Base-by-base conservation (phyloP, 1,284 basidiomycete genomes). In the Afroboletus lepidellus region DNA sequence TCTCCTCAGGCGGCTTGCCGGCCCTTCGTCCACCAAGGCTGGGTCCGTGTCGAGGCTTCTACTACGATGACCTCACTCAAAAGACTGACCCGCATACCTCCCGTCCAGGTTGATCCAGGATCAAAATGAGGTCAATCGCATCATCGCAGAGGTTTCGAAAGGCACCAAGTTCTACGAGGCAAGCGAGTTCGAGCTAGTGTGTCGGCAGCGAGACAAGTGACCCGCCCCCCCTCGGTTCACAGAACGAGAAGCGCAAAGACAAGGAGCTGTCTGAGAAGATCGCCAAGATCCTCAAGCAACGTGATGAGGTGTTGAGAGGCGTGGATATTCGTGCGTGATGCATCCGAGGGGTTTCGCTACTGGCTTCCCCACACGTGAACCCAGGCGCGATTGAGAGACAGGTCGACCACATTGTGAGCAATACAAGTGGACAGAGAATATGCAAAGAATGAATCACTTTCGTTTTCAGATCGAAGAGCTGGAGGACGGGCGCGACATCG, bases 161-260 rank as follows among this genome's bases (percentile, higher is more conserved):
- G 90, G 90, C 2, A 90, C 89, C 34, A 88, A 89, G 65, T 92
- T 88, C 68, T 92, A 91, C 64, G 86, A 92, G 73, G 88, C 81
- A 63, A 59, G 74, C 52, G 36, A 41, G 45, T 32, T 29, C 8
- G 8, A 9, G 33, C 37, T 37, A 18, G n/a, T 8, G n/a, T 36
- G 45, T 16, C 18, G 27, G 48, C 46, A 27, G 41, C 41, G 20
- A 42, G 38, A 32, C 7, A 41, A 30, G 55, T 60, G 49, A 59
- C 29, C 30, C 37, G 27, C 25, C 8, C 27, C n/a, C 15, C 16
- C 30, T n/a, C 47, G 33, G 30, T 37, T 27, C 46, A 25, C 55
- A 92, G 83, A 90, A 92, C 60, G 90, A 94, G 74, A 90, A 89
- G 67, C 78, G 80, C 60, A 92, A 87, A 65, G 90, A 93, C 67